Conservation (phyloP, 306 rosid species). For the Pyrus communis region DNA sequence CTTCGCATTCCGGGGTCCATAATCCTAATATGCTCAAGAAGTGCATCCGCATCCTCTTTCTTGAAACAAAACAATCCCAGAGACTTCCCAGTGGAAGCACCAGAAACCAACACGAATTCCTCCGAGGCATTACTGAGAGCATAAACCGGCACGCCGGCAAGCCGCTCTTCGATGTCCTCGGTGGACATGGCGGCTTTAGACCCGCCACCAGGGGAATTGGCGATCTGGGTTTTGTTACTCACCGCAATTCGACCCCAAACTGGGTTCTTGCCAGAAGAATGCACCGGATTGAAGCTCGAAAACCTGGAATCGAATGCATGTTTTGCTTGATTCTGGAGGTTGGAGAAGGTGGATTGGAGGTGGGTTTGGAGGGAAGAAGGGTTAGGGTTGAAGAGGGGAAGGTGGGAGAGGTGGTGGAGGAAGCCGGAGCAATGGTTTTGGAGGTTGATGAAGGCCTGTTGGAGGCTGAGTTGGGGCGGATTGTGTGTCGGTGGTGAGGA, state of each 20-base stretch:
- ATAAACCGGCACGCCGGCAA: conserved; percentile 83
- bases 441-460: conserved; percentile 28
- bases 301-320: conserved; percentile 18
- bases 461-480: conserved; percentile 28
- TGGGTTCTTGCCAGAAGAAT: conserved; percentile 17
- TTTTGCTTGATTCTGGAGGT: conserved; percentile 32
- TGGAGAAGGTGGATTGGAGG: conserved; percentile 26
- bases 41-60: conserved; percentile 74
- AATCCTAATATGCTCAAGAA: conserved; percentile 52
- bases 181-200: conserved; percentile 32
- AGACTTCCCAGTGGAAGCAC: conserved; percentile 47
- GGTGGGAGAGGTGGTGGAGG: conserved; percentile 25
- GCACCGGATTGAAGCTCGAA: conserved; percentile 8
- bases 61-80: conserved; percentile 82
- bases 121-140: conserved; percentile 78
- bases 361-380: conserved; percentile 30
- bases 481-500: conserved; percentile 20
- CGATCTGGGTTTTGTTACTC: neutral
- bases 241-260: conserved; percentile 58
- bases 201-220: neutral
- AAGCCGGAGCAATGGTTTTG: conserved; percentile 41
- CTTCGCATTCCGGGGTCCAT: conserved; percentile 50
- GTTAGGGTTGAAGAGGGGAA: conserved; percentile 24
- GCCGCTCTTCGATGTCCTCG: conserved; percentile 69
- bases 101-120: conserved; percentile 79